Evolutionary conservation across 805 yeast species (phyloP).

Genomic region (Yarrowia divulgata): DNA sequence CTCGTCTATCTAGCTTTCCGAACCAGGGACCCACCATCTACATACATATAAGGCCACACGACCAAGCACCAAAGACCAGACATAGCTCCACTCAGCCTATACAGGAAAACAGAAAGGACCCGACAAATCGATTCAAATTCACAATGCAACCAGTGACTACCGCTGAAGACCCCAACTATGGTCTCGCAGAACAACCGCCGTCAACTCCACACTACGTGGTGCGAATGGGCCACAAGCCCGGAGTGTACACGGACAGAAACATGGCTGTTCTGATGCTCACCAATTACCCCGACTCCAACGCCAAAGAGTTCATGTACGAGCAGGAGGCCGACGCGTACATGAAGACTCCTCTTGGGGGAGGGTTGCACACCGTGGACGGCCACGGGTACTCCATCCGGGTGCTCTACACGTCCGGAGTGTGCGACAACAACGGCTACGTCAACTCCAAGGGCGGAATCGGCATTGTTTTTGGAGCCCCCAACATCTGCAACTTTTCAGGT

Average conservation of each 20-base stretch:
- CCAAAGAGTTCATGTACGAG: conserved; percentile 22
- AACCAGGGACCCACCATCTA: conserved; percentile 13
- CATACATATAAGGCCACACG: conserved; percentile 23
- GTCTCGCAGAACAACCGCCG: conserved; percentile 5
- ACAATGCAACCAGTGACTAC: conserved; percentile 19
- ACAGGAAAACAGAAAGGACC: no score
- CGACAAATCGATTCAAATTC: no score
- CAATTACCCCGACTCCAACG: conserved; percentile 34
- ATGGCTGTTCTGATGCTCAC: conserved; percentile 31
- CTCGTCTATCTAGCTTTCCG: conserved; percentile 17
- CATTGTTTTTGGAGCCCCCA: conserved; percentile 67
- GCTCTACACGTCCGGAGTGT: conserved; percentile 19
- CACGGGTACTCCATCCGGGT: conserved; percentile 1
- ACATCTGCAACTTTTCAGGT: conserved; percentile 62
- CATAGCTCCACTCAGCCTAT: no score
- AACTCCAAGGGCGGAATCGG: conserved; percentile 69
- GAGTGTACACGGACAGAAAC: conserved; percentile 21
- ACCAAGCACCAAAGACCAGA: not conserved
- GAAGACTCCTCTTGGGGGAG: conserved; percentile 22
- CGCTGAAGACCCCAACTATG: conserved; percentile 13
- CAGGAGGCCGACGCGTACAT: conserved; percentile 27
- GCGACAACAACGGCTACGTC: conserved; percentile 10
- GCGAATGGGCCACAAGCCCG: conserved; percentile 30
- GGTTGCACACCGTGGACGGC: conserved; percentile 23
- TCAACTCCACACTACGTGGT: conserved; percentile 18